phyloP scores from a whole-genome alignment of 202 grass and related monocot species.

The Musa balbisiana region DNA sequence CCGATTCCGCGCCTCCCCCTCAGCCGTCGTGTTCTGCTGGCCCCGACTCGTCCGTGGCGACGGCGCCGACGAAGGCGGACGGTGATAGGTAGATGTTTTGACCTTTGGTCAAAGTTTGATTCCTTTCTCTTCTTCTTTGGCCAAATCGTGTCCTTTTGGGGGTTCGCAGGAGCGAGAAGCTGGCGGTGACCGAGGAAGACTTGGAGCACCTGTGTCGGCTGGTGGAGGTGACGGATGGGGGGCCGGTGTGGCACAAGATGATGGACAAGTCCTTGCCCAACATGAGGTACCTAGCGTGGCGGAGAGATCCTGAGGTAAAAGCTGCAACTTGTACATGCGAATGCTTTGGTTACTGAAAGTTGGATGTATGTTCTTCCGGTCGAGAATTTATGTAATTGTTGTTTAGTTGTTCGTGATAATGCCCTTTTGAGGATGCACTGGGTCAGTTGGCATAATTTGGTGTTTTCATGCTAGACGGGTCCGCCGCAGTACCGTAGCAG shows the following conservation, averaged over 20 bases:
- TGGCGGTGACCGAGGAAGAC: constrained; percentile 44
- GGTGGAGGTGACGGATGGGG: constrained; percentile 78
- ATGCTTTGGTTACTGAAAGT: no score
- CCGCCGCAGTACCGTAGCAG: constrained; percentile 75
- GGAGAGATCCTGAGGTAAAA: constrained; percentile 61
- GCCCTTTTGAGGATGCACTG: neutral
- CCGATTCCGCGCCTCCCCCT: no score
- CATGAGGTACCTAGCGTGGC: constrained; percentile 69
- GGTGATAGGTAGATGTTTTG: neutral
- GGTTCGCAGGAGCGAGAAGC: constrained; percentile 9
- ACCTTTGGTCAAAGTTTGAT: neutral
- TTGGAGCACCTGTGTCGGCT: constrained; percentile 58
- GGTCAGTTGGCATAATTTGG: constrained; percentile 8
- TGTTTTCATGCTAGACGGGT: constrained; percentile 41
- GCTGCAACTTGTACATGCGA: no score
- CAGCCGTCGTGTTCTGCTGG: no score
- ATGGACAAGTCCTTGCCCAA: constrained; percentile 59
- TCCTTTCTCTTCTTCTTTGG: neutral
- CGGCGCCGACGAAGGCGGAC: neutral
- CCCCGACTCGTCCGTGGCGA: neutral
- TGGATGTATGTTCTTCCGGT: no score
- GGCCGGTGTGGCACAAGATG: constrained; percentile 66
- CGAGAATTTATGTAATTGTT: neutral
- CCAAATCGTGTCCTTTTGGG: constrained; percentile 13
- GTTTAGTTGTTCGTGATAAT: neutral